Base-by-base conservation (phyloP, 192 early-diverging fungal genomes). In the Coemansia sp. region DNA sequence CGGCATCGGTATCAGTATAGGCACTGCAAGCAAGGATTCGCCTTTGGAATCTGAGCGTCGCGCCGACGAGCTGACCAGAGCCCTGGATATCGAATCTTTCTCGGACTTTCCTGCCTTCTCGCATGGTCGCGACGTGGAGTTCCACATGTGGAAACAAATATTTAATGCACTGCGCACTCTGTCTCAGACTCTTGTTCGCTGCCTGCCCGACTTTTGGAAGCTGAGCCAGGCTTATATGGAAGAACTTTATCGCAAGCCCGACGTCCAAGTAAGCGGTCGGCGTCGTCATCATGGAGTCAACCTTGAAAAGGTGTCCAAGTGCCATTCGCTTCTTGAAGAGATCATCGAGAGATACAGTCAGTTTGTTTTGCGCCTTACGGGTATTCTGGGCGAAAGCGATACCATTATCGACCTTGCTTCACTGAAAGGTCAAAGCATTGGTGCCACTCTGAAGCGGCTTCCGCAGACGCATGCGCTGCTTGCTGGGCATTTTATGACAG, bases 141-240 rank as follows among this genome's bases (percentile, higher is more conserved):
- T 72, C 48, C 89, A 89, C 63, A 72, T 83, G 29, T 95, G 94
- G 91, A 85, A 88, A 55, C 86, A 89, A 2, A 90, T 85, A 10
- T 67, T 86, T 10, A 80, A 83, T 0, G 73, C 92, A 22, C 88
- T 95, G 33, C 89, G 92, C 70, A 82, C 83, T 10, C 77, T 94
- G 5, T 95, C 93, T n/a, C 85, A 89, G 50, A 77, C 91, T 10
- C 73, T 98, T 16, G 64, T 86, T 22, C 84, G 87, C 36, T 85
- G 86, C 33, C 64, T 98, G 56, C 94, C 94, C 5, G 92, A 94
- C 63, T 98, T 98, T 83, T 96, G 96, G 93, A 89, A 92, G 74
- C 73, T 96, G 2, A 91, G 93, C 55, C 87, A 88, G 59, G 86
- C 93, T 4, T 98, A 87, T 67, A 91, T 92, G 69, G 96, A 96